Evolutionary conservation across 495 filamentous ascomycete genomes (phyloP), one percentile per base, ranked within the genome.

Genomic region (Achaetomiella virescens): DNA sequence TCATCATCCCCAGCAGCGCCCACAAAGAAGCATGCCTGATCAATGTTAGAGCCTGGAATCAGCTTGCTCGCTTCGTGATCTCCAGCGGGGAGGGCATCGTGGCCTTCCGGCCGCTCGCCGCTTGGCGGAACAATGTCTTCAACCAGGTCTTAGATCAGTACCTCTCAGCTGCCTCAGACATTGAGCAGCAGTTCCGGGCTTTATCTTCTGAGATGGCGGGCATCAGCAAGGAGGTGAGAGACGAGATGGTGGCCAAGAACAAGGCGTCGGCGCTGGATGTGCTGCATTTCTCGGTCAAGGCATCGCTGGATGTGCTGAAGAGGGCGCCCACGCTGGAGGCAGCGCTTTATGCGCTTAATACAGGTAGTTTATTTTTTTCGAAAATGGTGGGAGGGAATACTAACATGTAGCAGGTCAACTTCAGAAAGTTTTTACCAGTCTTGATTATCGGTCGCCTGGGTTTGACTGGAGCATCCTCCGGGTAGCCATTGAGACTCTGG

Each of bases 1-100:
- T 97, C 0, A 87, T 97, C n/a, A 72, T 86, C 52, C 84, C 91
- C 20, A 79, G 81, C 18, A 84, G 62, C 31, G 95, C 92, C 3
- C 93, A 98, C 67, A 82, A 81, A 55, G 87, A 92, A 73, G 91
- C 88, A 3, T 95, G 88, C 66, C 79, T 84, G 47, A 86, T 97
- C 58, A 96, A 84, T 46, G 70, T 97, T 14, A 81, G 84, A 31
- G 81, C 90, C 14, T 97, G 92, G 92, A 73, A 76, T 44, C 84
- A 88, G 63, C 79, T 97, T 33, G 81, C 86, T 8, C 78, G 81
- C 9, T 96, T 90, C 63, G 82, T 92, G 58, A 62, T 90, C 6
- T 83, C 84, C 0, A 81, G 75, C 0, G 66, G 78, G 20, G 80
- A 85, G 57, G 73, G 79, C 45, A 58, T 69, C 6, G 66, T 66